Evolutionary conservation across 1,284 basidiomycete genomes (phyloP).

Genomic region (Ceratobasidium theobromae): DNA sequence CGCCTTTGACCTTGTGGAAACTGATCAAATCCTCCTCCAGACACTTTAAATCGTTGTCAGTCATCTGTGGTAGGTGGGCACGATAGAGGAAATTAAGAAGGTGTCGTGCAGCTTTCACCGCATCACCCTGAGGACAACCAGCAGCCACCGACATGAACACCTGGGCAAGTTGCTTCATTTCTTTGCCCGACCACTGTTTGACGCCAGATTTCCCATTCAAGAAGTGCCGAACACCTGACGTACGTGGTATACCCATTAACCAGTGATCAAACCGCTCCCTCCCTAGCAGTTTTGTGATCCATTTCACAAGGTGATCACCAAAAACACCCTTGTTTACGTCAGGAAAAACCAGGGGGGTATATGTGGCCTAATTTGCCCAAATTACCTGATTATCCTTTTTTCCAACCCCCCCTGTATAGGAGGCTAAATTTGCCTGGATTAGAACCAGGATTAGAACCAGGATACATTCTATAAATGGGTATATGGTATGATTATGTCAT

Average conservation of each 20-base stretch:
- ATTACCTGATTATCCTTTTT: no score
- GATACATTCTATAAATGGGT: no score
- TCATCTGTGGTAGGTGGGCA: not conserved
- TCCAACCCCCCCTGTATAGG: no score
- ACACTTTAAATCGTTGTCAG: not conserved
- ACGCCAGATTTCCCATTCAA: not conserved
- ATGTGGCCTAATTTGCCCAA: no score
- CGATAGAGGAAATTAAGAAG: conserved; percentile 19
- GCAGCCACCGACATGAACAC: not conserved
- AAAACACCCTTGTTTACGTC: conserved; percentile 43
- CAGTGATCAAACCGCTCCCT: conserved; percentile 37
- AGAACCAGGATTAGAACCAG: no score
- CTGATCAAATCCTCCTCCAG: not conserved
- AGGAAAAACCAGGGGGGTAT: no score
- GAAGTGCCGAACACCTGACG: not conserved
- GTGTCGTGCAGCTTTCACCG: not conserved
- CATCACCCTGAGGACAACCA: not conserved
- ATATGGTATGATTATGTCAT: no score
- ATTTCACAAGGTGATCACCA: conserved; percentile 41
- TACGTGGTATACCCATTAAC: conserved; percentile 33
- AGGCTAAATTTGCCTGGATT: no score
- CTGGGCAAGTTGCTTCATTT: conserved; percentile 26
- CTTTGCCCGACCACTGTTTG: conserved; percentile 32
- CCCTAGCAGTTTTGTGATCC: conserved; percentile 35
- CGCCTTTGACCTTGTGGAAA: not conserved